Base-by-base conservation (phyloP, 2,329 filamentous ascomycete genomes). In the Trichoderma atrobrunneum region DNA sequence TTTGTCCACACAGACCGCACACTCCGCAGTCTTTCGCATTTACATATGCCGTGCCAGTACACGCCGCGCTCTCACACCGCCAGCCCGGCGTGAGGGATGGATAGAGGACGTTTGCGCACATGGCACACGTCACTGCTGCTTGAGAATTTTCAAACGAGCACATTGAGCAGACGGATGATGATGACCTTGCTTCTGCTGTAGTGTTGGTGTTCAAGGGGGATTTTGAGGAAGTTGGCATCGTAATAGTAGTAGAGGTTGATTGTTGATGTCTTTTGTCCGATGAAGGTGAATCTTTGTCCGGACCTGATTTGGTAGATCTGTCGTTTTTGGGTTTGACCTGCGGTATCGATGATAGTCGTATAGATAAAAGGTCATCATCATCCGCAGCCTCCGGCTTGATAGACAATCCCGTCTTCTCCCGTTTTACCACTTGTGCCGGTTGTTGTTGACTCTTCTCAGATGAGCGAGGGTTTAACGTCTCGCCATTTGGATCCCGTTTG, bases 61-160 rank as follows among this genome's bases (percentile, higher is more conserved):
- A 95, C 3, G 81, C 75, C 4, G 79, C 77, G 74, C 86, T 88
- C 57, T 78, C 79, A 78, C 93, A 95, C 62, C 81, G 81, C 93
- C 93, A 95, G 21, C 84, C 81, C 0, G 85, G 81, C 59, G 90
- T 84, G 64, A 86, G 85, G 0, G 81, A 77, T 0, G 85, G 81
- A 59, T 88, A 84, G 2, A 95, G 81, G 1, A 95, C 92, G 74
- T 95, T 89, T 28, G 90, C 87, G 79, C 93, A 96, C 68, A 91
- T 86, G 8, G 81, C 81, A 79, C 93, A 96, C 5, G 88, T 92
- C 2, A 89, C 80, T 8, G 87, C 83, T 10, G 78, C 76, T 0
- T 78, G 62, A 7, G 85, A 82, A 78, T 94, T 95, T 65, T 83
- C 82, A 65, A 92, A 87, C 0, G 92, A 94, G 80, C 93, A 97